A percentile compares a stretch with the other conserved stretches of the same genome.
Evolutionary conservation across 768 basidiomycete species (phyloP).

Genomic region (Rubroboletus satanas): DNA sequence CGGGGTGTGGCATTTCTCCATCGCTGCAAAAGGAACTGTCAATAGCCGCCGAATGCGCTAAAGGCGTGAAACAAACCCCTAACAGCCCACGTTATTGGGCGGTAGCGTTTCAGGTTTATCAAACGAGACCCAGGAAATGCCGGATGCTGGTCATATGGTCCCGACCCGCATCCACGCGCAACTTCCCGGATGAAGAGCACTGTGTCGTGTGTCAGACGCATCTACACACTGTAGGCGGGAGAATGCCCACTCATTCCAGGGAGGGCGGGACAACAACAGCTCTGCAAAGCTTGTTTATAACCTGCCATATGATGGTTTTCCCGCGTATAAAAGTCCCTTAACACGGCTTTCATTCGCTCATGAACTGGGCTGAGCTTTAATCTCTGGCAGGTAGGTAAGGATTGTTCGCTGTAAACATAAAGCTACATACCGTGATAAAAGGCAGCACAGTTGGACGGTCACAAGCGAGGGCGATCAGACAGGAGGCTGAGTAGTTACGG

Average conservation of each 20-base stretch:
- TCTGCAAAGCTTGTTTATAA: conserved; percentile 31
- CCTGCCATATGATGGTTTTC: conserved; percentile 26
- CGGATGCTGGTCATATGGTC: conserved; percentile 26
- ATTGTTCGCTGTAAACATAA: not conserved
- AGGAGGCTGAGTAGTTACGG: conserved; percentile 44
- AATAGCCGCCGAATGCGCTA: not conserved
- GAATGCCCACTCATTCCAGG: conserved; percentile 30
- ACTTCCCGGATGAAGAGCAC: conserved; percentile 33
- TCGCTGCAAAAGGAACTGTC: conserved; percentile 29
- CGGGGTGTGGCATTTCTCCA: conserved; percentile 45
- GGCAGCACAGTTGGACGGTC: conserved; percentile 37
- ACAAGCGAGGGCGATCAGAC: conserved; percentile 40
- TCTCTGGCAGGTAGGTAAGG: conserved; percentile 11
- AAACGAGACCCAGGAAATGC: conserved; percentile 24
- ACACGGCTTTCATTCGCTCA: conserved; percentile 13
- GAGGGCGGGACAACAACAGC: conserved; percentile 27
- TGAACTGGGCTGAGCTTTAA: conserved; percentile 25
- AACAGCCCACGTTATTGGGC: conserved; percentile 38
- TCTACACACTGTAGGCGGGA: not conserved
- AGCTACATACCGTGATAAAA: conserved; percentile 22
- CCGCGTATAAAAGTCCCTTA: conserved; percentile 24
- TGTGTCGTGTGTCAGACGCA: conserved; percentile 7
- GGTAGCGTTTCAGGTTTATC: conserved; percentile 39
- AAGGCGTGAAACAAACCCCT: conserved; percentile 30
- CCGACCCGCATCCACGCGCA: conserved; percentile 32